A percentile compares a stretch with the other conserved stretches of the same genome.
These are phyloP conservation scores for Chaetomiaceae sp. DNA, from an alignment of 2,329 filamentous ascomycete genomes.

Conservation along the genomic window DNA sequence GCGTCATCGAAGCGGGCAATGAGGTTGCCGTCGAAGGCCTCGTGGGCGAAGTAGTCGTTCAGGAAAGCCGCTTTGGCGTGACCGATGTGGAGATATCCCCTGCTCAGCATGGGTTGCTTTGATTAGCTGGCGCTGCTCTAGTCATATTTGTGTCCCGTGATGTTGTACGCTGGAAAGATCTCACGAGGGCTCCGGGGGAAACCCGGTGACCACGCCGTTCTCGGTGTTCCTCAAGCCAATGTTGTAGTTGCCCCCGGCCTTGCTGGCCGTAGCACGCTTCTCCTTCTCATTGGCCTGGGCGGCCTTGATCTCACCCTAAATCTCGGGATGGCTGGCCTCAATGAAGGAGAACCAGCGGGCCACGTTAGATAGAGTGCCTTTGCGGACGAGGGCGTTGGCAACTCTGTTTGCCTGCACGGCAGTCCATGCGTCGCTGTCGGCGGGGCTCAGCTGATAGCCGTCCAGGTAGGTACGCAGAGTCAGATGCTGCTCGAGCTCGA, in stretches of 20 bases:
- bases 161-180: slow-evolving; percentile 30
- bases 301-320: slow-evolving; percentile 63
- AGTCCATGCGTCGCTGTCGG: slow-evolving; percentile 1
- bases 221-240: slow-evolving; percentile 80
- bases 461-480: slow-evolving; percentile 5
- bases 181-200: slow-evolving; percentile 88
- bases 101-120: slow-evolving; percentile 23
- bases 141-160: slow-evolving; percentile 11
- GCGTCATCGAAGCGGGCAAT: slow-evolving; percentile 98
- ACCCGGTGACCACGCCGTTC: slow-evolving; percentile 84
- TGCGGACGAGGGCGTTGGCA: slow-evolving; percentile 1
- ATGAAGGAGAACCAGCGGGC: slow-evolving; percentile 84
- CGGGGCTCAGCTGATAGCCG: not conserved
- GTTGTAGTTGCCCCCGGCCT: slow-evolving; percentile 82
- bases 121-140: not conserved
- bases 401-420: not conserved
- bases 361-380: slow-evolving; percentile 66
- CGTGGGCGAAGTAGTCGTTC: slow-evolving; percentile 13
- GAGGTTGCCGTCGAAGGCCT: slow-evolving; percentile 64
- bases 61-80: slow-evolving; percentile 72
- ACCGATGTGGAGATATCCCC: slow-evolving; percentile 87
- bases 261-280: slow-evolving; percentile 64
- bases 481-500: slow-evolving; percentile 5
- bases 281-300: slow-evolving; percentile 64
- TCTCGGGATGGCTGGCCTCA: slow-evolving; percentile 74